Conservation (phyloP, 148 eudicot genomes). For the Chenopodium berlandieri region DNA sequence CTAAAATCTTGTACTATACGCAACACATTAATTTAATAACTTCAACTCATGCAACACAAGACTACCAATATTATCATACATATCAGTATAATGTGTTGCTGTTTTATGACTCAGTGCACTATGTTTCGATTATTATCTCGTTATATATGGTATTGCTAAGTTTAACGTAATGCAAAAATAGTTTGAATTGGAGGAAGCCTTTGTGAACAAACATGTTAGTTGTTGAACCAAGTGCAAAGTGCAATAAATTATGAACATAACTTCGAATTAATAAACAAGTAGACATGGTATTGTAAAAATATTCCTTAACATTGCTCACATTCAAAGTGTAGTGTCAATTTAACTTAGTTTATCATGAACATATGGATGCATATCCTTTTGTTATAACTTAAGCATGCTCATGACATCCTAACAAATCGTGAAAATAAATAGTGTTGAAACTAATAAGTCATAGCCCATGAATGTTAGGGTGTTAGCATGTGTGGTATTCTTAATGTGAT, state of each 20-base stretch:
- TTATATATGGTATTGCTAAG: too few species aligned
- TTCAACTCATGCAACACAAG: background rate
- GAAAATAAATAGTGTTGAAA: background rate
- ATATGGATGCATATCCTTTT: background rate
- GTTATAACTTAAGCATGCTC: background rate
- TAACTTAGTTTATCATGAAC: background rate
- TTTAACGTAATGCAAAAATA: too few species aligned
- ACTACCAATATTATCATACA: background rate
- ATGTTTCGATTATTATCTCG: background rate
- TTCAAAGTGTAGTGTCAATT: background rate
- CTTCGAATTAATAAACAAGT: background rate
- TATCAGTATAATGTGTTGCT: background rate
- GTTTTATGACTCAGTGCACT: background rate
- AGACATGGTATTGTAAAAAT: background rate
- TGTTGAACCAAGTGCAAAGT: too few species aligned
- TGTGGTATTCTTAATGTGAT: background rate
- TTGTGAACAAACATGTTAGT: too few species aligned
- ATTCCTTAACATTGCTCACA: background rate
- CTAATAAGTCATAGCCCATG: background rate
- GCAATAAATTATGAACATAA: too few species aligned
- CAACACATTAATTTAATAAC: background rate
- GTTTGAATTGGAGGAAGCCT: too few species aligned
- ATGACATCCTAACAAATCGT: background rate
- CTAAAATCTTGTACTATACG: background rate
- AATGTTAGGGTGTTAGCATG: background rate